Conservation (phyloP, 2,329 filamentous ascomycete species). For the Aspergillus arachidicola region DNA sequence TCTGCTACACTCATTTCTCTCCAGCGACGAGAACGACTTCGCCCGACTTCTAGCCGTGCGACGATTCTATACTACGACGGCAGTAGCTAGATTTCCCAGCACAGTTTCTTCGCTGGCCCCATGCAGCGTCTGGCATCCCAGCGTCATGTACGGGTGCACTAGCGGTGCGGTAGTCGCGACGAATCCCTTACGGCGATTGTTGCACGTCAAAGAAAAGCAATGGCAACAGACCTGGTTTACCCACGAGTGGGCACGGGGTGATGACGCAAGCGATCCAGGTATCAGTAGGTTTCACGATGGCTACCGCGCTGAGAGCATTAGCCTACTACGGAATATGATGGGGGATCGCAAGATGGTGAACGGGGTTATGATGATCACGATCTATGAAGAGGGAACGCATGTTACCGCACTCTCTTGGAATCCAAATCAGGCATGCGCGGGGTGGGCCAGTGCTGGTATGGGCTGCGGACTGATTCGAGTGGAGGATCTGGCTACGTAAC, state of each 20-base stretch:
- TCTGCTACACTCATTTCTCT: constrained; percentile 55
- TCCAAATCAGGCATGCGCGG: constrained; percentile 65
- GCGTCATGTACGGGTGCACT: constrained; percentile 54
- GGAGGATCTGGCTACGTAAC: constrained; percentile 60
- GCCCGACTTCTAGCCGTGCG: constrained; percentile 53
- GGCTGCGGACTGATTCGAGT: constrained; percentile 68
- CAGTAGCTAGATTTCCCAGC: constrained; percentile 51
- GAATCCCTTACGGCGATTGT: constrained; percentile 55
- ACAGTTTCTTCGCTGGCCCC: constrained; percentile 37
- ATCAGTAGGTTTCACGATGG: constrained; percentile 49
- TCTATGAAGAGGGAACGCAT: constrained; percentile 66
- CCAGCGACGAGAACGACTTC: constrained; percentile 58
- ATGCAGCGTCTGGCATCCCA: constrained; percentile 53
- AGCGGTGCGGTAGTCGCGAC: constrained; percentile 54
- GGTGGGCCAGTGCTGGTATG: constrained; percentile 68
- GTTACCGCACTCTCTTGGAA: constrained; percentile 69
- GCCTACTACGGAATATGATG: constrained; percentile 32
- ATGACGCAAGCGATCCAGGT: constrained; percentile 31
- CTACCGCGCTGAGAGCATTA: constrained; percentile 44
- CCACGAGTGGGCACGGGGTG: constrained; percentile 55
- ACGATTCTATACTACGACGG: constrained; percentile 54
- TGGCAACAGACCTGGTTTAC: constrained; percentile 61
- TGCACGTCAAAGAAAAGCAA: constrained; percentile 53
- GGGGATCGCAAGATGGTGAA: constrained; percentile 36
- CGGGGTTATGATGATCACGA: constrained; percentile 40